Base-by-base conservation (phyloP, 768 basidiomycete species). In the Macrocybe gigantea region DNA sequence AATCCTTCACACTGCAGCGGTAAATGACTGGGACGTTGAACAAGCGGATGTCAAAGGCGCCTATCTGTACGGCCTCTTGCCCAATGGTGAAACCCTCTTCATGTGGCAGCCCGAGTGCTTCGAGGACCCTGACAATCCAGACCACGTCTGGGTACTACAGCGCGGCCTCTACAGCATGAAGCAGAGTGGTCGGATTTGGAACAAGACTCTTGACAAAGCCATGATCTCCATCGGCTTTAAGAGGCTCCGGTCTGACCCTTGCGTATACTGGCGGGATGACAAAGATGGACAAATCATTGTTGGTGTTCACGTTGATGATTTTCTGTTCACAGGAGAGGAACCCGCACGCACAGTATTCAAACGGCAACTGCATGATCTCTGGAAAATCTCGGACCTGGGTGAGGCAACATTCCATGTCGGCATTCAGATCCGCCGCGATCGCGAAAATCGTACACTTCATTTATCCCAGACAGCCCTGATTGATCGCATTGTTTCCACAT, bases 121-220 rank as follows among this genome's bases (percentile, higher is more conserved):
- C 36, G n/a, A n/a, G n/a, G n/a, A n/a, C n/a, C n/a, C n/a, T n/a
- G n/a, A n/a, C n/a, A n/a, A n/a, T n/a, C n/a, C n/a, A n/a, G n/a
- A n/a, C n/a, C n/a, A n/a, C n/a, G n/a, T n/a, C n/a, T n/a, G n/a
- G n/a, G n/a, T n/a, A n/a, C n/a, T n/a, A n/a, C n/a, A n/a, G n/a
- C n/a, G n/a, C n/a, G n/a, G n/a, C n/a, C n/a, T n/a, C n/a, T 68
- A 63, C 51, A 41, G 63, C 6, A 65, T 65, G 46, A 53, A n/a
- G n/a, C n/a, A n/a, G n/a, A n/a, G n/a, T n/a, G n/a, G n/a, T n/a
- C n/a, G n/a, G n/a, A n/a, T n/a, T 60, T 7, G 47, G 70, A 65
- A 73, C 48, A 47, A 60, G 33, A 60, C 54, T 1, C 38, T 68
- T 22, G 43, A 64, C 10, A 39, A 52, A 1, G 55, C 51, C 1